Evolutionary conservation across 179 eudicot genomes (phyloP), one percentile per base, ranked within the genome.

Genomic region (Patellifolia procumbens): DNA sequence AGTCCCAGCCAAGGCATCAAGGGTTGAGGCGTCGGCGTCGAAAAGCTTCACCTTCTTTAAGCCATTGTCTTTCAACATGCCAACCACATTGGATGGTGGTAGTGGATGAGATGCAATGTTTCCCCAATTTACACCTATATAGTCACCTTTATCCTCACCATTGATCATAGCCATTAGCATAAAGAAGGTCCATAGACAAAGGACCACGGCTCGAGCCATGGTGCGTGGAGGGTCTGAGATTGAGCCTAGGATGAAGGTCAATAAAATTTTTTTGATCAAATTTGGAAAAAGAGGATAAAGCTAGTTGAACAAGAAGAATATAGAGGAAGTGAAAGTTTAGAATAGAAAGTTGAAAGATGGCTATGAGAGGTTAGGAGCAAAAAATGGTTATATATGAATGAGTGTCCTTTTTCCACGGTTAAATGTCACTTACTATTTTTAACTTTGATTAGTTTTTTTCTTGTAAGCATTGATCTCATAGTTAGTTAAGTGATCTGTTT

Each of bases 101-200:
- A 95, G 72, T 53, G 83, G 89, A 12, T 89, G 84, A 4, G 97
- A 80, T 17, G 87, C 75, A 28, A 84, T 87, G 16, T 85, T 87
- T 0, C 99, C 99, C 97, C 97, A 95, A n/a, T 95, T 95, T 56
- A 93, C 95, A 32, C 97, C 97, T 11, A 92, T 6, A 24, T 75
- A 83, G 17, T 76, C 19, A 11, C 45, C 5, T 19, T 76, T 83
- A 16, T 73, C 28, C 3, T 32, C 83, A 59, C 75, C 62, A 5
- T 48, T 75, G 16, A 48, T 74, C 1, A 28, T 72, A 8, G 76
- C 49, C 31, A 84, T 49, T 1, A 80, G 16, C 63, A 81, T 29
- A 15, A 68, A 31, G 29, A 79, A 52, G 68, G 80, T 80, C 84
- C 72, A 80, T 34, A 79, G 5, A 22, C 48, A 73, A 48, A 72